These are phyloP conservation scores for Vigna unguiculata DNA, from an alignment of 306 rosid species.

Conservation along the genomic window DNA sequence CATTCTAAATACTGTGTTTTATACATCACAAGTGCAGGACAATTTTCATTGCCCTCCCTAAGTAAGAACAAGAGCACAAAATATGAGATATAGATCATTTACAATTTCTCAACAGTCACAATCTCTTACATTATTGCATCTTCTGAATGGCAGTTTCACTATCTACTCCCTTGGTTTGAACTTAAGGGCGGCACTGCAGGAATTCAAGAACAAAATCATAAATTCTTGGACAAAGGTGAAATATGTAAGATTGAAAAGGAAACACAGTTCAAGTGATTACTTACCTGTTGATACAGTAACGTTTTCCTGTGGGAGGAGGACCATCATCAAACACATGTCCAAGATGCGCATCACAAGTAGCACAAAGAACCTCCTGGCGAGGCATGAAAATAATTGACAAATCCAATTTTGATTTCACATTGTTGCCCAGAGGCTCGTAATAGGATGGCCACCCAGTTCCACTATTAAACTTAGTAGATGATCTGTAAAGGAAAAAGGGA, in stretches of 20 bases:
- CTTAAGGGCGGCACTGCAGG: slow-evolving; percentile 76
- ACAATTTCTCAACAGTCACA: slow-evolving; percentile 37
- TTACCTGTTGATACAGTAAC: slow-evolving; percentile 92
- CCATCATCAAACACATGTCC: slow-evolving; percentile 98
- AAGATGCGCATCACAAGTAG: slow-evolving; percentile 88
- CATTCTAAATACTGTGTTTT: not conserved
- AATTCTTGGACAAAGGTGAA: slow-evolving; percentile 32
- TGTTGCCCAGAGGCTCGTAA: slow-evolving; percentile 77
- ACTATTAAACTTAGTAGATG: slow-evolving; percentile 88
- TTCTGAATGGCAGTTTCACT: slow-evolving; percentile 13
- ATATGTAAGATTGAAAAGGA: not conserved
- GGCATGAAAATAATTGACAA: slow-evolving; percentile 94
- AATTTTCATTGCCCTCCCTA: not conserved
- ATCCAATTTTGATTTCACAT: slow-evolving; percentile 81
- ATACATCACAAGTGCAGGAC: slow-evolving; percentile 15
- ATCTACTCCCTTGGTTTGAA: slow-evolving; percentile 57
- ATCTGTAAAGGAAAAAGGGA: slow-evolving; percentile 55
- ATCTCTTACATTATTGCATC: slow-evolving; percentile 11
- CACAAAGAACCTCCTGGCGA: slow-evolving; percentile 88
- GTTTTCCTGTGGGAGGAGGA: slow-evolving; percentile 90
- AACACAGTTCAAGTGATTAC: not conserved
- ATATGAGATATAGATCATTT: slow-evolving; percentile 33
- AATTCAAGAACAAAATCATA: slow-evolving; percentile 31
- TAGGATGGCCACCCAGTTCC: slow-evolving; percentile 99
- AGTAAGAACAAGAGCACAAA: slow-evolving; percentile 18